Conservation (phyloP, 2,329 filamentous ascomycete species). For the Colletotrichum truncatum region DNA sequence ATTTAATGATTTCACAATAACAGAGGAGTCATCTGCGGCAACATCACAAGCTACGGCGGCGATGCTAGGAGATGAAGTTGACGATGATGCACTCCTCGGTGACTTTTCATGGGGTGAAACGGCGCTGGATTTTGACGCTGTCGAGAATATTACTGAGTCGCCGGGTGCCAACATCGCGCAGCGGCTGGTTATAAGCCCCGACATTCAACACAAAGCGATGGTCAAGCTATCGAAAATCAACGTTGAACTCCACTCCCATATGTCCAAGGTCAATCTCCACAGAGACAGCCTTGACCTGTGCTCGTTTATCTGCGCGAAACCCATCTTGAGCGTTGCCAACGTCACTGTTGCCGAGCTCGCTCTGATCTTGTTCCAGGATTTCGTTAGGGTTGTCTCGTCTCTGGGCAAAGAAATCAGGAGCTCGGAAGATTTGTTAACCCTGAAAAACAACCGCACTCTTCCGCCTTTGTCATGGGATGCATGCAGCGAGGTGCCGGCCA, state of each 20-base stretch:
- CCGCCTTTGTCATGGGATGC: neutral
- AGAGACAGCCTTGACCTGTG: neutral
- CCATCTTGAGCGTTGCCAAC: neutral
- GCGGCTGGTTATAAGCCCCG: neutral
- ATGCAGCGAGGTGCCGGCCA: neutral
- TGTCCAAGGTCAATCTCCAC: neutral
- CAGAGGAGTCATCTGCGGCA: too few relatives aligned
- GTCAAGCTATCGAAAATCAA: slow-evolving; percentile 34
- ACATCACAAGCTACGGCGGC: too few relatives aligned
- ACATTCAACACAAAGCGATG: neutral
- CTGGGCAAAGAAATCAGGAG: neutral
- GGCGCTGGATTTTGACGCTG: neutral
- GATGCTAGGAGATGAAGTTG: neutral
- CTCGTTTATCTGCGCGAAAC: neutral
- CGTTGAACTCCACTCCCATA: slow-evolving; percentile 30
- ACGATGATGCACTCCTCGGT: neutral
- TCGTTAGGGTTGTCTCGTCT: neutral
- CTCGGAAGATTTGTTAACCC: neutral
- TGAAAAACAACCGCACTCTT: neutral
- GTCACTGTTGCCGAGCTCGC: neutral
- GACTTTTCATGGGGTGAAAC: neutral
- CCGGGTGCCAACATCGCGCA: neutral
- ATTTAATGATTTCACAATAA: too few relatives aligned
- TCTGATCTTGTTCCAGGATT: neutral
- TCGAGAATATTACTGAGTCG: neutral